Evolutionary conservation across 2,329 filamentous ascomycete genomes (phyloP), one percentile per base, ranked within the genome.

Genomic region (Fusarium sp.): DNA sequence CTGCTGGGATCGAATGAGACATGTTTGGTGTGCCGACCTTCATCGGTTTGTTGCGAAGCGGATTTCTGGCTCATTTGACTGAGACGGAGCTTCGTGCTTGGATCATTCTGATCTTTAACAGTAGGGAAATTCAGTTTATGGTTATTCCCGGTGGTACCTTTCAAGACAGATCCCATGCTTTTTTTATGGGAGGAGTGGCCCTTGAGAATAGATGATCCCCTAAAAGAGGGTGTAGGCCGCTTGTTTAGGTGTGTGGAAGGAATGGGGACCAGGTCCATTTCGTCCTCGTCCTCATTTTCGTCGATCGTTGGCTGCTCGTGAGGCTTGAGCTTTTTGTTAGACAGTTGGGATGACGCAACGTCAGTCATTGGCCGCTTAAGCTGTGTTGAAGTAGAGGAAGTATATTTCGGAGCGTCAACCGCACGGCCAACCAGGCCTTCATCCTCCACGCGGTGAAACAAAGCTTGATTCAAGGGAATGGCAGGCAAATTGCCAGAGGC

Each of bases 91-190:
- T 85, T 82, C 0, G 91, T 92, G 62, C 84, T 84, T 7, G 88
- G 86, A 72, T 93, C 88, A 71, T 89, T 86, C 2, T 90, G 87
- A 71, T 95, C 89, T 79, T 97, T 97, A 24, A 95, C 92, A 14
- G 94, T 87, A 3, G 91, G 87, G 74, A 94, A 97, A 29, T 85
- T 85, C 27, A 94, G 81, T 2, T 75, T 78, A 7, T 79, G 79
- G 27, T 78, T 81, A 24, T 83, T 84, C 67, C 46, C 34, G 12
- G 52, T 16, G n/a, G 40, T 34, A 13, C 63, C 67, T 22, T 68
- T 67, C 14, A 52, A 42, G 13, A 32, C 11, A 25, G 64, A 45
- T 8, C 14, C 47, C 13, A 42, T 14, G 10, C 18, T 30, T 32
- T 52, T 70, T 29, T 42, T 54, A 16, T 34, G 45, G 3, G 47